Evolutionary conservation across 345 rosid genomes (phyloP).

Genomic region (Ricinus communis): DNA sequence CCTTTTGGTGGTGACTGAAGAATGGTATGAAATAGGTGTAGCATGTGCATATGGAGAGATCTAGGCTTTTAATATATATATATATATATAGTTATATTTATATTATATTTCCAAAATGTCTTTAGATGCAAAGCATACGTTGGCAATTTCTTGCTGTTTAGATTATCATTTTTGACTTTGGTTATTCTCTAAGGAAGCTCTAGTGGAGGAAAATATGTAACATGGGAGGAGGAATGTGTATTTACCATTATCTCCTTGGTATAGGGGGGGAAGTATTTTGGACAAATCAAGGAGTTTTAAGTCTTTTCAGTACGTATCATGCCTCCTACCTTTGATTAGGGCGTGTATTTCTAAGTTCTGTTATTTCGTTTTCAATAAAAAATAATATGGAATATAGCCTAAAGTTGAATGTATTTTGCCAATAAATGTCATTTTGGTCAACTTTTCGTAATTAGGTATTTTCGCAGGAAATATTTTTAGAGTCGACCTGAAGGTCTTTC

Average conservation of each 20-base stretch:
- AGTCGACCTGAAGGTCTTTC: background rate
- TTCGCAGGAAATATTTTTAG: background rate
- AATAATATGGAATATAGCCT: slow-evolving; percentile 18
- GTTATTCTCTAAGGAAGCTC: slow-evolving; percentile 24
- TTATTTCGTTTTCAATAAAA: background rate
- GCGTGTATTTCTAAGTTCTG: background rate
- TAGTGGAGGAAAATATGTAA: slow-evolving; percentile 8
- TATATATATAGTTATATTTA: background rate
- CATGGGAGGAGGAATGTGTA: slow-evolving; percentile 1
- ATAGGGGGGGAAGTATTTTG: no score
- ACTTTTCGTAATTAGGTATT: background rate
- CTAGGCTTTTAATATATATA: background rate
- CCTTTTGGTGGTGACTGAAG: background rate
- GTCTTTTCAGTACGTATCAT: background rate
- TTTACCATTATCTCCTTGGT: slow-evolving; percentile 18
- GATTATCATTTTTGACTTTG: slow-evolving; percentile 35
- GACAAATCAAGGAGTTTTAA: slow-evolving; percentile 1
- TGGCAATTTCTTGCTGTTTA: slow-evolving; percentile 31
- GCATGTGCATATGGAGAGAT: slow-evolving; percentile 6
- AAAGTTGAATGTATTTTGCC: slow-evolving; percentile 6
- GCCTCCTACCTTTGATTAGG: background rate
- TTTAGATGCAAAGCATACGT: slow-evolving; percentile 13
- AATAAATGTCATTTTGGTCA: background rate
- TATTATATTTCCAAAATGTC: slow-evolving; percentile 14
- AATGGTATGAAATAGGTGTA: background rate